Base-by-base conservation (phyloP, 2,329 filamentous ascomycete genomes). In the Colletotrichum graminicola region DNA sequence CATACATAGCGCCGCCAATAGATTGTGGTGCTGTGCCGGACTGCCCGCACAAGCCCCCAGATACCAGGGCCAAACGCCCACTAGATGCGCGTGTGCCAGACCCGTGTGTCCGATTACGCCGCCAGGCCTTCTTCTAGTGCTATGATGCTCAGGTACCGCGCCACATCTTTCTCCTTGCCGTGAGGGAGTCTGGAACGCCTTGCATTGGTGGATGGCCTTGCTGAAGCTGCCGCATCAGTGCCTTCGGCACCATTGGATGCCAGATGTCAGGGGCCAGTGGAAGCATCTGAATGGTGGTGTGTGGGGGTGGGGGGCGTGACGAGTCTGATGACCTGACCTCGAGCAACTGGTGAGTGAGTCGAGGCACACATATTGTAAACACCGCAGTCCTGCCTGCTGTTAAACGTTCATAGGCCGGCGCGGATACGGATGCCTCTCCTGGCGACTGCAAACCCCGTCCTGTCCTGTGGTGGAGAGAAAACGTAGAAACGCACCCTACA, bases 271-370 rank as follows among this genome's bases (percentile, higher is more conserved):
- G 68, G 59, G 54, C 60, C 47, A 68, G 47, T 64, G 65, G 68
- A 71, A 68, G 68, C 52, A 71, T 60, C 65, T 65, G 65, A 71
- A 68, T 59, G 68, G 59, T 59, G 68, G 54, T 66, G 65, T 54
- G 69, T 23, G 69, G 65, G 59, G 23, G 68, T n/a, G 59, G 65
- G 65, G 23, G 39, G 41, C 18, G 36, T 47, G 45, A 66, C 36
- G 51, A 43, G 51, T 54, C 26, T 47, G 45, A 66, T 51, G 60
- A 43, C 60, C 61, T n/a, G 23, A n/a, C 16, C 18, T 43, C 14
- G 41, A 47, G 36, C 26, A 47, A 21, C 62, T 32, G 10, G 62
- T 45, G 54, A 45, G 11, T 49, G 11, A 45, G 11, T 49, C 12
- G 47, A 49, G 47, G 7, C 11, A 23, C 21, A 41, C 6, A 18